Percentiles rank a stretch among this genome's conserved stretches.
Conservation (phyloP, 148 eudicot genomes). For the Pharnaceum exiguum region DNA sequence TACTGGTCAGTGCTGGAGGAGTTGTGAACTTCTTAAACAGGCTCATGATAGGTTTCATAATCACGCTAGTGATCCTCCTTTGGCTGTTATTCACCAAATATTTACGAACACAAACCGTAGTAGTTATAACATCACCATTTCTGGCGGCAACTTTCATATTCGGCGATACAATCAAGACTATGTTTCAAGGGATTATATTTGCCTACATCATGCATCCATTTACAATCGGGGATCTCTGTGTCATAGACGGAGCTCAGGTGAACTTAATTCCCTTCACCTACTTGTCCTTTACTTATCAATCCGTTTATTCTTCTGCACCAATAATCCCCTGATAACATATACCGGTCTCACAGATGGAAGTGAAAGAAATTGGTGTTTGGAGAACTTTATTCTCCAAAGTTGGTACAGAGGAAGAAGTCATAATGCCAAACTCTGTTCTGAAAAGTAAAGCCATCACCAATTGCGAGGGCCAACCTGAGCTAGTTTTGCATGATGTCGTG, state of each 20-base stretch:
- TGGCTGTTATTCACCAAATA: neutral
- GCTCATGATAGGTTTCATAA: slow-evolving; percentile 2
- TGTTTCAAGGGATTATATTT: slow-evolving; percentile 8
- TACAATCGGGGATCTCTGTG: neutral
- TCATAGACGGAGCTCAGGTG: neutral
- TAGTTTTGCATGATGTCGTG: neutral
- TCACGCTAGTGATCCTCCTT: neutral
- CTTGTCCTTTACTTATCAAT: too few species aligned
- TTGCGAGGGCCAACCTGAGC: neutral
- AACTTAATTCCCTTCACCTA: too few species aligned
- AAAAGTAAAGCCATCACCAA: neutral
- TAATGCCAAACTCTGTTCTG: neutral
- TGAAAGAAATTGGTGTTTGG: neutral
- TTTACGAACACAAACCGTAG: neutral
- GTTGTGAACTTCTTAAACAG: slow-evolving; percentile 1
- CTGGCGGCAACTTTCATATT: neutral
- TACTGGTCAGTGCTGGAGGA: neutral
- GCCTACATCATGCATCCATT: slow-evolving; percentile 4
- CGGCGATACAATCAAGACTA: slow-evolving; percentile 3
- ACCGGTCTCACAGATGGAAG: neutral
- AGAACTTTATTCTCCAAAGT: neutral
- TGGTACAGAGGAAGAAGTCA: neutral
- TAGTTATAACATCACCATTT: neutral
- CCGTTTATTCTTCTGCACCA: neutral
- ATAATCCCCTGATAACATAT: neutral